Percentiles rank a stretch among this genome's conserved stretches.
Evolutionary conservation across 768 basidiomycete genomes (phyloP).

Genomic region (Exidia glandulosa): DNA sequence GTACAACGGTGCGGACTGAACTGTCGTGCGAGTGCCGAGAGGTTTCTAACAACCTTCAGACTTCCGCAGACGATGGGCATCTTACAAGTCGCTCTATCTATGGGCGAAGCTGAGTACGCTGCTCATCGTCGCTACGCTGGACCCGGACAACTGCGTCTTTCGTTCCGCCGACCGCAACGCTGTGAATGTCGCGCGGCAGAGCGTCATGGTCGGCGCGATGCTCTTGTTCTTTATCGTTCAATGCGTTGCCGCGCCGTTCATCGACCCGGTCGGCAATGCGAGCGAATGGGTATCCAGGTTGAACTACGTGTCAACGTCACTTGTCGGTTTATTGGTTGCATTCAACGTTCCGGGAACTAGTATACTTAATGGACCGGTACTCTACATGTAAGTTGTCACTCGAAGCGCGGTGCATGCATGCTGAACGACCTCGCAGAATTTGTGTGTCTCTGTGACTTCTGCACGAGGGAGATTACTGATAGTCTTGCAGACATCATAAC

Average conservation of each 20-base stretch:
- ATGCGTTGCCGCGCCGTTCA: constrained; percentile 49
- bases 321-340: constrained; percentile 52
- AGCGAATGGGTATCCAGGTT: constrained; percentile 64
- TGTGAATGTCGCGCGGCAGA: constrained; percentile 51
- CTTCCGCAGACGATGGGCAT: constrained; percentile 59
- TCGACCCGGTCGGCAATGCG: constrained; percentile 62
- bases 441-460: background rate
- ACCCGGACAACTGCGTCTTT: constrained; percentile 65
- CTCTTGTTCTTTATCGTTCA: constrained; percentile 51
- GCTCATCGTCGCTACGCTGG: constrained; percentile 52
- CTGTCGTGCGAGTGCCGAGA: constrained; percentile 2
- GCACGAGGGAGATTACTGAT: background rate
- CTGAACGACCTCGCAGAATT: background rate
- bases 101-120: constrained; percentile 60
- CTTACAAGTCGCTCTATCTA: constrained; percentile 54
- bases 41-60: constrained; percentile 25
- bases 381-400: constrained; percentile 43
- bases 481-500: constrained; percentile 35
- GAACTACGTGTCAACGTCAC: constrained; percentile 57
- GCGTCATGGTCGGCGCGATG: constrained; percentile 45
- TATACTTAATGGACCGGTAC: constrained; percentile 49
- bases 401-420: background rate
- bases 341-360: constrained; percentile 40
- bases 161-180: constrained; percentile 37
- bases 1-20: constrained; percentile 43